Percentiles rank a stretch among this genome's conserved stretches.
These are phyloP conservation scores for Colletotrichum paranaense DNA, from an alignment of 2,329 filamentous ascomycete species.

Conservation along the genomic window DNA sequence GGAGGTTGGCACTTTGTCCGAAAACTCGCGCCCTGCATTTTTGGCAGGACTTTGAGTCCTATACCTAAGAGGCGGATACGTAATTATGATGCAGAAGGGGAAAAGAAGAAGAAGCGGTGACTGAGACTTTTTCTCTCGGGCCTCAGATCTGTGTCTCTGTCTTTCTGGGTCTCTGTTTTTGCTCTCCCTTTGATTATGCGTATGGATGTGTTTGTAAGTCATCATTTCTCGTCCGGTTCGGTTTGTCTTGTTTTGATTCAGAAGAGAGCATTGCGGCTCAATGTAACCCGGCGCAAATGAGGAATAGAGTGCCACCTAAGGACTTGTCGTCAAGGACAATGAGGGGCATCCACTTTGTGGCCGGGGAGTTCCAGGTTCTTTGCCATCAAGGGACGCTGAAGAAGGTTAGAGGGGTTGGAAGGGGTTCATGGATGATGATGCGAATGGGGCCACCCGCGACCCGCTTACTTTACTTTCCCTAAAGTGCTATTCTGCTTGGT, in stretches of 20 bases:
- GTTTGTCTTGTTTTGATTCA: conserved; percentile 23
- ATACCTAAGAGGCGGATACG: background rate
- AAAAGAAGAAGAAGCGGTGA: conserved; percentile 10
- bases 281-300: conserved; percentile 22
- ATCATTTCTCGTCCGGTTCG: background rate
- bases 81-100: background rate
- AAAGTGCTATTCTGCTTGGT: background rate
- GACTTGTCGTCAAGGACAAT: conserved; percentile 14
- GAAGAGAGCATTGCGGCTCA: background rate
- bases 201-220: too few species aligned
- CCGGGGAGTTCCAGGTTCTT: conserved; percentile 15
- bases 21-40: conserved; percentile 11
- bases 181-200: background rate
- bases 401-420: background rate
- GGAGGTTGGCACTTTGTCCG: conserved; percentile 16
- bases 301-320: conserved; percentile 12
- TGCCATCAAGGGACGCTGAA: conserved; percentile 9
- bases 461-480: background rate
- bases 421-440: conserved; percentile 10
- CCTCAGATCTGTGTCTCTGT: background rate
- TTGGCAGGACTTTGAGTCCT: background rate
- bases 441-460: conserved; percentile 8
- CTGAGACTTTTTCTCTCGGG: background rate
- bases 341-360: conserved; percentile 18
- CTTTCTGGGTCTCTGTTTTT: background rate